Percentiles rank a stretch among this genome's conserved stretches.
Conservation (phyloP, 1,139 yeast genomes). For the Geotrichum macrosporum region DNA sequence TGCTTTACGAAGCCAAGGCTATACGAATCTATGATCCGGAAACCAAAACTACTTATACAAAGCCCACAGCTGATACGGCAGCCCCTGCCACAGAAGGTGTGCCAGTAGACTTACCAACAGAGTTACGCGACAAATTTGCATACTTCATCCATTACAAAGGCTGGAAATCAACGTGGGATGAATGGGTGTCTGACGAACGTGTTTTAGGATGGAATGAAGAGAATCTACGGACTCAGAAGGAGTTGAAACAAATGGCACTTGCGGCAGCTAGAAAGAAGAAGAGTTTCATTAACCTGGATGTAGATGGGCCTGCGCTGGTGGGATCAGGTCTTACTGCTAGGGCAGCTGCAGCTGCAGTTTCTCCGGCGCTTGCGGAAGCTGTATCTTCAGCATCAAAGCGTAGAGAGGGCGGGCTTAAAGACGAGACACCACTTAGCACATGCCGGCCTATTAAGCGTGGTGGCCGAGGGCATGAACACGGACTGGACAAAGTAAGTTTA, state of each 20-base stretch:
- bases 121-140: conserved; percentile 41
- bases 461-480: conserved; percentile 47
- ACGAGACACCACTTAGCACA: conserved; percentile 14
- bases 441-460: conserved; percentile 22
- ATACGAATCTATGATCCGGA: conserved; percentile 59
- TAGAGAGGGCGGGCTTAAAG: conserved; percentile 5
- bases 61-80: conserved; percentile 23
- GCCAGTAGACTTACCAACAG: conserved; percentile 47
- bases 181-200: conserved; percentile 78
- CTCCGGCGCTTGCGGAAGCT: conserved; percentile 1
- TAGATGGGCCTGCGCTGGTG: conserved; percentile 12
- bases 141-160: conserved; percentile 88
- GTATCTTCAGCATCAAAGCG: conserved; percentile 5
- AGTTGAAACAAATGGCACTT: conserved; percentile 51
- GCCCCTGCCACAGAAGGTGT: conserved; percentile 30
- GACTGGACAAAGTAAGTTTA: conserved; percentile 27
- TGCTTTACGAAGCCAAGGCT: conserved; percentile 84
- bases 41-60: conserved; percentile 33
- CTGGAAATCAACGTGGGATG: conserved; percentile 96
- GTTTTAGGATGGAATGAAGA: conserved; percentile 67
- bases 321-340: background rate
- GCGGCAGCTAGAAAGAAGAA: conserved; percentile 34
- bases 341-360: background rate
- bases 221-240: conserved; percentile 60
- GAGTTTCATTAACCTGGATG: conserved; percentile 16